These are phyloP conservation scores for Lablab purpureus DNA, from an alignment of 306 rosid genomes.

Conservation along the genomic window DNA sequence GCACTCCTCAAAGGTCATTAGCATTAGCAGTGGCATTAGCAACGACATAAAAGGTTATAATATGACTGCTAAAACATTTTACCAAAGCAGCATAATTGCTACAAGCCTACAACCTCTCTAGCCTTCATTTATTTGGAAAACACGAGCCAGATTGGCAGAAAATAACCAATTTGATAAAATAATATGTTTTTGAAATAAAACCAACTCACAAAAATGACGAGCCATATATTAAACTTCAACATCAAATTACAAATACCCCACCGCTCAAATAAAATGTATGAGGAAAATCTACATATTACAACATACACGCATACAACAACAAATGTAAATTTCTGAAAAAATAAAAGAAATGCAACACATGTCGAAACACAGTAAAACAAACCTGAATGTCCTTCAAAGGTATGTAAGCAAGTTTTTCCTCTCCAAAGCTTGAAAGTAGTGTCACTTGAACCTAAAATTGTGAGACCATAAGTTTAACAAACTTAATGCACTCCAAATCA, in stretches of 20 bases:
- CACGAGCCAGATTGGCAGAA: slow-evolving; percentile 10
- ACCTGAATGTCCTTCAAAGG: slow-evolving; percentile 94
- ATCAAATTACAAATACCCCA: slow-evolving; percentile 22
- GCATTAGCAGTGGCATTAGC: slow-evolving; percentile 35
- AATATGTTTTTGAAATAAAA: slow-evolving; percentile 24
- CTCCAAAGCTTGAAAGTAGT: slow-evolving; percentile 87
- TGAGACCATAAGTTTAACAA: slow-evolving; percentile 39
- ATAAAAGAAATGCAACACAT: not conserved
- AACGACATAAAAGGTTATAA: slow-evolving; percentile 34
- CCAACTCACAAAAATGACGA: slow-evolving; percentile 25
- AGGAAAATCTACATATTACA: not conserved
- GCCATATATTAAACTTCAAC: slow-evolving; percentile 31
- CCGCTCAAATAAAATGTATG: slow-evolving; percentile 28
- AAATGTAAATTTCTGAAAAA: not conserved
- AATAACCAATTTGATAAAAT: slow-evolving; percentile 26
- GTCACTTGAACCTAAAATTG: slow-evolving; percentile 85
- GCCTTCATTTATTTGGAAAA: slow-evolving; percentile 23
- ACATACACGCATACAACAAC: not conserved
- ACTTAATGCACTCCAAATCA: slow-evolving; percentile 34
- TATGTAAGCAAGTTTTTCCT: slow-evolving; percentile 78
- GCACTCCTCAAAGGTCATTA: slow-evolving; percentile 45
- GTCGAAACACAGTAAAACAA: slow-evolving; percentile 38
- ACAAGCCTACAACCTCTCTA: not conserved
- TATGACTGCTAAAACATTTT: slow-evolving; percentile 36
- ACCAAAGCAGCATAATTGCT: slow-evolving; percentile 16